Evolutionary conservation across 2,329 filamentous ascomycete species (phyloP).

Genomic region (Fusarium sp.): DNA sequence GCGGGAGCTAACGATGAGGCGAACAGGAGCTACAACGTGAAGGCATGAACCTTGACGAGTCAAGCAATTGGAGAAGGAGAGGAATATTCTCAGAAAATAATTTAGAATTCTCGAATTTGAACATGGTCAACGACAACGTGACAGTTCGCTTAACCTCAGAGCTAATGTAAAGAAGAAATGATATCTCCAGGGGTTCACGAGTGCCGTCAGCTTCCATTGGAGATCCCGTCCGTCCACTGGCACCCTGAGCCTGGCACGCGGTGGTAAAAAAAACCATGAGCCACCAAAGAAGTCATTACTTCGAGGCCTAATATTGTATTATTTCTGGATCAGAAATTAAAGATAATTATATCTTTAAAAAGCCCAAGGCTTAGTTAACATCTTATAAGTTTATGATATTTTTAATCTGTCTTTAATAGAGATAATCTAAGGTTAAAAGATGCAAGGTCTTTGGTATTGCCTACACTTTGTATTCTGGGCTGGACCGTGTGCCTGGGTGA

Average conservation of each 20-base stretch:
- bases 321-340: too few relatives aligned
- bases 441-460: too few relatives aligned
- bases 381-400: too few relatives aligned
- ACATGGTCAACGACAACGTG: not conserved
- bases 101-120: not conserved
- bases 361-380: too few relatives aligned
- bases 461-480: too few relatives aligned
- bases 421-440: too few relatives aligned
- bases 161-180: conserved; percentile 44
- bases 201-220: conserved; percentile 27
- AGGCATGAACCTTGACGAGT: conserved; percentile 5
- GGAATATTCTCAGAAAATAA: not conserved
- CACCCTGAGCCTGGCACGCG: not conserved
- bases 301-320: too few relatives aligned
- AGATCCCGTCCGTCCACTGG: conserved; percentile 27
- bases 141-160: conserved; percentile 22
- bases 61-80: conserved; percentile 10
- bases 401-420: too few relatives aligned
- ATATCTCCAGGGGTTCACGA: conserved; percentile 42
- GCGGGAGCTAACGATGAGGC: conserved; percentile 42
- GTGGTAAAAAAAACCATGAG: too few relatives aligned
- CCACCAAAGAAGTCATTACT: too few relatives aligned
- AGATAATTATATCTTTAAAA: too few relatives aligned
- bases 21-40: conserved; percentile 2
- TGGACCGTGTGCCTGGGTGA: too few relatives aligned